phyloP scores from a whole-genome alignment of 805 yeast species.

The Metschnikowia shivogae region DNA sequence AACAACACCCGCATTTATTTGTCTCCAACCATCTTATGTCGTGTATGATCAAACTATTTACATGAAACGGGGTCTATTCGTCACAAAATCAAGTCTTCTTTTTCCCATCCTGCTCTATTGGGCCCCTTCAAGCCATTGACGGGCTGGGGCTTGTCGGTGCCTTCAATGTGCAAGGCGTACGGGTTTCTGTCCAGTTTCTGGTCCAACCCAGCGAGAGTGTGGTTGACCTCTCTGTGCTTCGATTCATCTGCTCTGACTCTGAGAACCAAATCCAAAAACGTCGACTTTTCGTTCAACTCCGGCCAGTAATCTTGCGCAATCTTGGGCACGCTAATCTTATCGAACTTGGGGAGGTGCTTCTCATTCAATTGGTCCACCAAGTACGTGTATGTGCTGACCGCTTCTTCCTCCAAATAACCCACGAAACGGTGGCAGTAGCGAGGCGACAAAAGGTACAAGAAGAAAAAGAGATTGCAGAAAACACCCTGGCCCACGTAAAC shows the following conservation, averaged over 20 bases:
- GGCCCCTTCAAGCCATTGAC: slow-evolving; percentile 29
- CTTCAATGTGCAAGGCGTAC: slow-evolving; percentile 46
- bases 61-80: neutral
- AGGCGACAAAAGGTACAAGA: slow-evolving; percentile 55
- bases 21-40: neutral
- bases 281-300: slow-evolving; percentile 44
- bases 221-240: slow-evolving; percentile 76
- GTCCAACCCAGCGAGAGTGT: slow-evolving; percentile 63
- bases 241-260: slow-evolving; percentile 74
- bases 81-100: slow-evolving; percentile 30
- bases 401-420: slow-evolving; percentile 76
- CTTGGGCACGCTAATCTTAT: slow-evolving; percentile 45
- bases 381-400: slow-evolving; percentile 64
- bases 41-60: neutral
- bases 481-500: slow-evolving; percentile 66
- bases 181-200: slow-evolving; percentile 61
- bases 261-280: slow-evolving; percentile 55
- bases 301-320: slow-evolving; percentile 66
- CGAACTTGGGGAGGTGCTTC: slow-evolving; percentile 48
- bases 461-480: slow-evolving; percentile 61
- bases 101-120: slow-evolving; percentile 40
- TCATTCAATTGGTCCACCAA: slow-evolving; percentile 51
- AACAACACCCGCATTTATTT: too few species aligned
- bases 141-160: slow-evolving; percentile 35
- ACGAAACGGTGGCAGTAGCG: slow-evolving; percentile 69